Conservation (phyloP, 192 early-diverging fungal species). For the Entomortierella beljakovae region DNA sequence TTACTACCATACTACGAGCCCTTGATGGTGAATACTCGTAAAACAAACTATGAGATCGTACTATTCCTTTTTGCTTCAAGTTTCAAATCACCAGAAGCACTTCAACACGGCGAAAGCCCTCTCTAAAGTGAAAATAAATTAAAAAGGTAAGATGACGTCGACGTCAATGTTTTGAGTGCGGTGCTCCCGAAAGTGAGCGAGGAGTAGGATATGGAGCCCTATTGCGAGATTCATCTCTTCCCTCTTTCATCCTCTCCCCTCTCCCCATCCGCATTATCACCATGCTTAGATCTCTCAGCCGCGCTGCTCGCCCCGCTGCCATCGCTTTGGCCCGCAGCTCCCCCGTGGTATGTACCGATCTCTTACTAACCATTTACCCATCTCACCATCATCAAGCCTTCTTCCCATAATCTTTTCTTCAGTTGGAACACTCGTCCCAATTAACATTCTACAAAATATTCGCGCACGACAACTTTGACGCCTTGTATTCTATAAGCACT, state of each 20-base stretch:
- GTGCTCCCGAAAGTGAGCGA: not conserved
- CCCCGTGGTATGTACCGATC: constrained; percentile 57
- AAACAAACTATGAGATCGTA: no score
- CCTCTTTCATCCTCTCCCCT: constrained; percentile 23
- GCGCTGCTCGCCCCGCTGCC: constrained; percentile 62
- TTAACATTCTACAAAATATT: not conserved
- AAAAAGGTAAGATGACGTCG: not conserved
- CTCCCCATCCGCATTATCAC: constrained; percentile 23
- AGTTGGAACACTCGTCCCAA: not conserved
- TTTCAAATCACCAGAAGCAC: no score
- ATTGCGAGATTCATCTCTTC: not conserved
- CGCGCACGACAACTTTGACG: not conserved
- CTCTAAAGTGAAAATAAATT: no score
- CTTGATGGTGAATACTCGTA: no score
- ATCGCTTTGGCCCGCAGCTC: constrained; percentile 61
- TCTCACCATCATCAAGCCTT: constrained; percentile 5
- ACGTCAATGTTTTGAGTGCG: not conserved
- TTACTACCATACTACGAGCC: no score
- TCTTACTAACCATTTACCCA: not conserved
- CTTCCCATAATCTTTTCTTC: not conserved
- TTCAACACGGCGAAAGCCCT: no score
- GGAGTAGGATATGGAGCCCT: not conserved
- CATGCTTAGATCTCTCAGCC: constrained; percentile 58
- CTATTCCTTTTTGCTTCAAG: no score
- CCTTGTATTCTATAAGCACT: not conserved